Conservation (phyloP, 1,284 basidiomycete genomes). For the Rhodotorula glutinis region DNA sequence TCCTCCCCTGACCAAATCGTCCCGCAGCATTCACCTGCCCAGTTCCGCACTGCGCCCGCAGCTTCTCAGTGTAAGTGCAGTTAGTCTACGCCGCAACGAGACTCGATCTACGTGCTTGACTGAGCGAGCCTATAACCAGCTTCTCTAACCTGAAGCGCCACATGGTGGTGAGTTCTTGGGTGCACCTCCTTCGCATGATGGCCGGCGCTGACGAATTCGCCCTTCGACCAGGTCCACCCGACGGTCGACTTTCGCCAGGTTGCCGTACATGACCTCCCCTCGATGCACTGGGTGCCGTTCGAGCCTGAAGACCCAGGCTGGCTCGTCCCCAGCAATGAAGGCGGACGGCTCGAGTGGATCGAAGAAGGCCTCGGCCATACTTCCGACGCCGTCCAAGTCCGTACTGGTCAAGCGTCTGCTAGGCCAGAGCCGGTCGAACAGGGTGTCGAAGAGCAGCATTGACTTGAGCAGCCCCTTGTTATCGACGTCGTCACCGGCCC, state of each 20-base stretch:
- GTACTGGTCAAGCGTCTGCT: too few relatives aligned
- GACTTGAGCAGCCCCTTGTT: too few relatives aligned
- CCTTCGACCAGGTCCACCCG: slow-evolving; percentile 17
- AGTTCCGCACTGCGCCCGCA: slow-evolving; percentile 22
- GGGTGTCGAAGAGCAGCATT: too few relatives aligned
- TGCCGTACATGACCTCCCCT: slow-evolving; percentile 25
- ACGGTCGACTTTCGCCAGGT: slow-evolving; percentile 34
- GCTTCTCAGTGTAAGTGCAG: slow-evolving; percentile 19
- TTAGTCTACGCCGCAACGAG: too few relatives aligned
- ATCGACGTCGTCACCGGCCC: too few relatives aligned
- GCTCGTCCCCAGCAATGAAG: not conserved
- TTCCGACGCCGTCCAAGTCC: too few relatives aligned
- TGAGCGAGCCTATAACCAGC: not conserved
- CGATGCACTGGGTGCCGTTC: slow-evolving; percentile 24
- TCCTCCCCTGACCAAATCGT: not conserved
- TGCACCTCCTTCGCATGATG: not conserved
- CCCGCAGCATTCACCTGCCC: slow-evolving; percentile 33
- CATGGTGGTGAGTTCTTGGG: slow-evolving; percentile 22
- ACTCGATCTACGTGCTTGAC: too few relatives aligned
- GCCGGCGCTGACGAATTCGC: too few relatives aligned
- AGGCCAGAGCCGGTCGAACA: too few relatives aligned
- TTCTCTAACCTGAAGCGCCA: slow-evolving; percentile 38
- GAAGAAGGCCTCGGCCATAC: not conserved
- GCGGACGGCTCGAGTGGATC: slow-evolving; percentile 23
- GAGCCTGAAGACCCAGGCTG: too few relatives aligned